Conservation (phyloP, 2,329 filamentous ascomycete species). For the Chrysoporthe cubensis region DNA sequence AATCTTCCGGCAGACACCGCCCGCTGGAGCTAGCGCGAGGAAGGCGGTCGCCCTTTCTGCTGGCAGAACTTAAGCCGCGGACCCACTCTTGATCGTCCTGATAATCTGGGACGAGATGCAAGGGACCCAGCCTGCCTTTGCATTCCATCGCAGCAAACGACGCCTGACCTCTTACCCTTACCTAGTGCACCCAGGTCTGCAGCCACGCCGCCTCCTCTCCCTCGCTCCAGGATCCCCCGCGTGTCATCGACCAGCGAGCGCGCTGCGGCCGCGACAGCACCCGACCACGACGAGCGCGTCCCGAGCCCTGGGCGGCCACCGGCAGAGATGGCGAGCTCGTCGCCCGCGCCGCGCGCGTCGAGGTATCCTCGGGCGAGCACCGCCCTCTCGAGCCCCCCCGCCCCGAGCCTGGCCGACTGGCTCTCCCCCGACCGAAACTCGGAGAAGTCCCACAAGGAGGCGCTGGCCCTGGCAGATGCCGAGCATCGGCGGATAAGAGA, state of each 20-base stretch:
- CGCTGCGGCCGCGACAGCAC: not conserved
- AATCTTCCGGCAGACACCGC: conserved; percentile 21
- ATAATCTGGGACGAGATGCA: conserved; percentile 11
- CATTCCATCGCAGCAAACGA: not conserved
- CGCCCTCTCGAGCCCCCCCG: conserved; percentile 19
- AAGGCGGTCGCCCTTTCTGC: conserved; percentile 28
- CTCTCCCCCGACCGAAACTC: conserved; percentile 28
- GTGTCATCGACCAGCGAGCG: too few species aligned
- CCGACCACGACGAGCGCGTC: not conserved
- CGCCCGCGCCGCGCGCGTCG: conserved; percentile 27
- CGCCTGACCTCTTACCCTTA: not conserved
- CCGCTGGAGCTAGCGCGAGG: conserved; percentile 2
- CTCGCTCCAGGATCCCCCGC: not conserved
- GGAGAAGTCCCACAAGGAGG: conserved; percentile 26
- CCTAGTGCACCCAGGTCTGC: not conserved
- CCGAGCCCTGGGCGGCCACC: not conserved
- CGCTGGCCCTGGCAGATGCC: conserved; percentile 25
- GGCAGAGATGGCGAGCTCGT: conserved; percentile 21
- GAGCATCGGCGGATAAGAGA: conserved; percentile 25
- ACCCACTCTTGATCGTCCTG: not conserved
- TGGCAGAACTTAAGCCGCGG: conserved; percentile 18
- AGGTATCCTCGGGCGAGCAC: conserved; percentile 26
- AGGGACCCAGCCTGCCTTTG: not conserved
- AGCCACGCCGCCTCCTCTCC: not conserved
- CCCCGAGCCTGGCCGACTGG: conserved; percentile 21